Evolutionary conservation across 257 asterid species (phyloP).

Genomic region (Agastache rugosa): DNA sequence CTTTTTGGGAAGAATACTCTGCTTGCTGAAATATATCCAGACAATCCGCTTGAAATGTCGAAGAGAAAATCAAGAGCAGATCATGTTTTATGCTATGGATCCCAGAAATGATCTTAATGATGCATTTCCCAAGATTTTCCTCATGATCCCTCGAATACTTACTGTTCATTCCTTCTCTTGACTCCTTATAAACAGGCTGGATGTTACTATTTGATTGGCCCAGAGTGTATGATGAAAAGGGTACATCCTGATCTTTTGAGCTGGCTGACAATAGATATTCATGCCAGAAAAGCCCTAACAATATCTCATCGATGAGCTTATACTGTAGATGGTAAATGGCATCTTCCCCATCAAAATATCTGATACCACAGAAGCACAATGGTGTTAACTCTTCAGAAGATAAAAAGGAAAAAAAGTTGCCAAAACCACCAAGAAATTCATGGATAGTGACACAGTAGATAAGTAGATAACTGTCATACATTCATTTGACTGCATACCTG

Average conservation of each 20-base stretch:
- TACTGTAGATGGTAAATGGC: conserved; percentile 51
- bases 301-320: conserved; percentile 63
- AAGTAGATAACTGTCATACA: background rate
- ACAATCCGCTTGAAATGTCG: conserved; percentile 70
- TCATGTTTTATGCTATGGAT: conserved; percentile 54
- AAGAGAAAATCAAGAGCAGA: conserved; percentile 63
- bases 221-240: conserved; percentile 38
- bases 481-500: conserved; percentile 55
- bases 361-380: conserved; percentile 46
- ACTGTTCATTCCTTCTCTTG: conserved; percentile 55
- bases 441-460: conserved; percentile 17
- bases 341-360: conserved; percentile 67
- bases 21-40: conserved; percentile 58
- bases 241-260: conserved; percentile 51
- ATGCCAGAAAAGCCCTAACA: conserved; percentile 77
- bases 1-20: conserved; percentile 56
- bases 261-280: conserved; percentile 60
- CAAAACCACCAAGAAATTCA: conserved; percentile 13
- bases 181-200: conserved; percentile 53
- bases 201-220: conserved; percentile 44
- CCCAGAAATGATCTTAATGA: conserved; percentile 75
- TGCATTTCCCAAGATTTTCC: conserved; percentile 81
- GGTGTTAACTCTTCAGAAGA: conserved; percentile 34
- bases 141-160: conserved; percentile 58
- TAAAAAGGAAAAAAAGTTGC: conserved; percentile 26